A percentile compares a stretch with the other conserved stretches of the same genome.
These are phyloP conservation scores for Xylariaceae sp. DNA, from an alignment of 2,329 filamentous ascomycete genomes.

Conservation along the genomic window DNA sequence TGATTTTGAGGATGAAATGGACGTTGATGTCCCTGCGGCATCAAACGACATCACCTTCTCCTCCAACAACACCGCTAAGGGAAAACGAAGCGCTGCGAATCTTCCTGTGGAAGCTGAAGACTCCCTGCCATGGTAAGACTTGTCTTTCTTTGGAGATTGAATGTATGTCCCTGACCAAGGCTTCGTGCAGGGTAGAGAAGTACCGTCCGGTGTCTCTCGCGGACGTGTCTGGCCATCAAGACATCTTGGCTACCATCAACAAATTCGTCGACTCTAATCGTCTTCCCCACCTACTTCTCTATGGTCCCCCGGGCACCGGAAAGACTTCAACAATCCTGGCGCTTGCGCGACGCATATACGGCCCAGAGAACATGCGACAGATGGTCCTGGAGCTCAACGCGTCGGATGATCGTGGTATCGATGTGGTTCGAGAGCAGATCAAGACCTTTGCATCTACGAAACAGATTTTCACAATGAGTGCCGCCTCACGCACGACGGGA, in stretches of 20 bases:
- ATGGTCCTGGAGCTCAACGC: slow-evolving; percentile 99
- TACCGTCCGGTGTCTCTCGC: slow-evolving; percentile 84
- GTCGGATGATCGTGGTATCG: slow-evolving; percentile 94
- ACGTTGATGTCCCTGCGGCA: slow-evolving; percentile 47
- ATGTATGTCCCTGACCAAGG: background rate
- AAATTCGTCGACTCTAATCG: slow-evolving; percentile 94
- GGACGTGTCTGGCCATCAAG: slow-evolving; percentile 94
- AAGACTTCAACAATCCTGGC: slow-evolving; percentile 97
- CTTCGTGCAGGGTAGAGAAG: slow-evolving; percentile 69
- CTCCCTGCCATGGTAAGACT: slow-evolving; percentile 76
- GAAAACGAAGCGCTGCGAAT: slow-evolving; percentile 89
- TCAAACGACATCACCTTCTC: slow-evolving; percentile 61
- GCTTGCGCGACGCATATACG: slow-evolving; percentile 89
- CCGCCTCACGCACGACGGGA: slow-evolving; percentile 40
- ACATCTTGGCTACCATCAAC: slow-evolving; percentile 96
- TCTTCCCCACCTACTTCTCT: slow-evolving; percentile 91
- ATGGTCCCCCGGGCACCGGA: slow-evolving; percentile 92
- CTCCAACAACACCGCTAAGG: slow-evolving; percentile 70
- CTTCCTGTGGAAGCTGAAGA: slow-evolving; percentile 92
- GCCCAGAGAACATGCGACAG: slow-evolving; percentile 85
- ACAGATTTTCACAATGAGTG: slow-evolving; percentile 80
- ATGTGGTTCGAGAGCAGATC: slow-evolving; percentile 97
- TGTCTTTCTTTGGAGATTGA: background rate
- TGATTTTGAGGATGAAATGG: slow-evolving; percentile 58
- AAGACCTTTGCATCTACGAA: slow-evolving; percentile 98